Evolutionary conservation across 2,329 filamentous ascomycete genomes (phyloP).

Genomic region (Verticillium nonalfalfae): DNA sequence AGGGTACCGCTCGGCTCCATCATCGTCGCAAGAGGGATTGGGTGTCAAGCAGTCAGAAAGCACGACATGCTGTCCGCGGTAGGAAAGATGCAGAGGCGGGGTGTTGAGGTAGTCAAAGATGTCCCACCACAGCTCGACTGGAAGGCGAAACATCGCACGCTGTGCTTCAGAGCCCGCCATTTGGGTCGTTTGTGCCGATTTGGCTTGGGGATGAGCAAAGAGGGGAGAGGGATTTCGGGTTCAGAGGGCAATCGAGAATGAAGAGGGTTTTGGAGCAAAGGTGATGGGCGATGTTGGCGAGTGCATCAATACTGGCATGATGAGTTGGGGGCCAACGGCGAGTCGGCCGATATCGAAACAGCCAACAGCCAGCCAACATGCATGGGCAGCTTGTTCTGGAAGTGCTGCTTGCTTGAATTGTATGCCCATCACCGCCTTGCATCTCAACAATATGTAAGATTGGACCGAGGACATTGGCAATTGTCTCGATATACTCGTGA

Average conservation of each 20-base stretch:
- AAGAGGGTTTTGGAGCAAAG: background rate
- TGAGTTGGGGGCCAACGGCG: background rate
- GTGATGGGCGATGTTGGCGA: background rate
- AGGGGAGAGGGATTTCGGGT: background rate
- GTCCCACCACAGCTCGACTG: background rate
- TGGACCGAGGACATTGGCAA: background rate
- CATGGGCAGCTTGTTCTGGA: background rate
- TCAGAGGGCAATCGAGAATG: background rate
- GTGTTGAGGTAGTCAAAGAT: background rate
- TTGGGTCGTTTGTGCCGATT: background rate
- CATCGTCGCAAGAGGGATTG: background rate
- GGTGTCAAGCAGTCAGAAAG: background rate
- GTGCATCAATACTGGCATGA: background rate
- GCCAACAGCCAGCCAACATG: background rate
- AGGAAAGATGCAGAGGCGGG: background rate
- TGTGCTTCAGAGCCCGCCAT: background rate
- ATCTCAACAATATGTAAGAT: background rate
- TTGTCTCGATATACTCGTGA: background rate
- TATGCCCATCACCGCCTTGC: background rate
- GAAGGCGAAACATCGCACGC: background rate
- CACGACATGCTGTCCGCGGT: background rate
- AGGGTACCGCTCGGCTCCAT: background rate
- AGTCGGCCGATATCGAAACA: background rate
- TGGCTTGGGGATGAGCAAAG: background rate
- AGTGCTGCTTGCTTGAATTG: background rate